Evolutionary conservation across 2,329 filamentous ascomycete species (phyloP), one percentile per base, ranked within the genome.

Genomic region (Xylaria polymorpha): DNA sequence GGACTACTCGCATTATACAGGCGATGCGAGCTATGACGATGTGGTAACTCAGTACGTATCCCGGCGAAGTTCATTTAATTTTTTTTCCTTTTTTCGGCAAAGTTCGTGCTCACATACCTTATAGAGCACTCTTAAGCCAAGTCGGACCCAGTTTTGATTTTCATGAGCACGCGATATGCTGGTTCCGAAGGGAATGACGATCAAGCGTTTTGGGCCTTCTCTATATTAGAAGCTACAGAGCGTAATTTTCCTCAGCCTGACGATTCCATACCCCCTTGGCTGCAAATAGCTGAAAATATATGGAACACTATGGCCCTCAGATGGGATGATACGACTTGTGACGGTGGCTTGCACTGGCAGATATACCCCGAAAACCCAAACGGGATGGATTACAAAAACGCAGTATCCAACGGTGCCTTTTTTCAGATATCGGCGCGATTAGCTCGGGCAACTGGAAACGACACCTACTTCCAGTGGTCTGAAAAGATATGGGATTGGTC

Each of bases 311-410:
- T 94, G 75, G 85, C 85, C 5, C 79, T 80, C 25, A 88, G 93
- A 55, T 96, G 93, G 93, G 90, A 94, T 77, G 85, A 82, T 0
- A 81, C 83, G 0, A 80, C 83, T 46, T 97, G 93, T 75, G 85
- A 84, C 32, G 93, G 93, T 69, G 94, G 93, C 4, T 81, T 96
- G 56, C 85, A 88, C 66, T 95, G 92, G 92, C 93, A 97, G 82
- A 94, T 97, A 73, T 94, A 91, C 78, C 82, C 86, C 1, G 88
- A 87, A 74, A 95, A 97, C 77, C 82, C 83, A 56, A 89, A 89
- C 70, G 94, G 93, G 15, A 90, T 94, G 78, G 86, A 89, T 76
- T 96, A 97, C 86, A 96, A 94, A 81, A 95, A 95, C 82, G 86
- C 90, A 18, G 88, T 94, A 74, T 90, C 90, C 70, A 96, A 96